Evolutionary conservation across 192 early-diverging fungal genomes (phyloP).

Genomic region (Chytriomyces sp.): DNA sequence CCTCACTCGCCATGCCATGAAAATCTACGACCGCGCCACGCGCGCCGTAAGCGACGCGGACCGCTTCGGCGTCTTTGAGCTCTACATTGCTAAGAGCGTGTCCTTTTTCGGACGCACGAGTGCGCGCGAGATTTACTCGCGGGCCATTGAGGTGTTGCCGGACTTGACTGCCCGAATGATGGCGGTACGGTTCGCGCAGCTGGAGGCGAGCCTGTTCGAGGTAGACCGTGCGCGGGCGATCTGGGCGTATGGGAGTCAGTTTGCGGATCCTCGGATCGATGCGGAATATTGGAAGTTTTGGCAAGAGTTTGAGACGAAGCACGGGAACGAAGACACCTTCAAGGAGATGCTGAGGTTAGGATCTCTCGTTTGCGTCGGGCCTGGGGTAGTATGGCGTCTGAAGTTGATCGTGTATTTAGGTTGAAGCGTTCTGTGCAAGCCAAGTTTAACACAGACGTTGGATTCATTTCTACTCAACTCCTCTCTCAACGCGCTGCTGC

Average conservation of each 20-base stretch:
- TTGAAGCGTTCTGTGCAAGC: constrained; percentile 89
- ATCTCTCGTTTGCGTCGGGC: not conserved
- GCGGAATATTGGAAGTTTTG: constrained; percentile 84
- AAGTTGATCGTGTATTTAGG: constrained; percentile 30
- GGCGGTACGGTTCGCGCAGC: constrained; percentile 77
- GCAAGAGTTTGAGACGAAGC: constrained; percentile 96
- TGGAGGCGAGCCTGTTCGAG: constrained; percentile 91
- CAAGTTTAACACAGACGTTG: constrained; percentile 78
- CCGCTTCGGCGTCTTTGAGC: constrained; percentile 78
- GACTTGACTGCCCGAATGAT: constrained; percentile 79
- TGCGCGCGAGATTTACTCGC: constrained; percentile 88
- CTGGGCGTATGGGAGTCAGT: constrained; percentile 81
- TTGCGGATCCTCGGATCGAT: constrained; percentile 81
- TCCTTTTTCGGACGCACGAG: constrained; percentile 84
- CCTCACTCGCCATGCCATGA: constrained; percentile 86
- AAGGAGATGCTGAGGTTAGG: constrained; percentile 89
- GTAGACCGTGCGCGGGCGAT: constrained; percentile 92
- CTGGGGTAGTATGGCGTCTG: not conserved
- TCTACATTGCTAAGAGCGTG: constrained; percentile 88
- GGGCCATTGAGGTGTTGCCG: constrained; percentile 84
- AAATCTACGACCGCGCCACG: constrained; percentile 91
- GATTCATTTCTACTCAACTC: constrained; percentile 62
- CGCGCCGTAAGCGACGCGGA: constrained; percentile 74
- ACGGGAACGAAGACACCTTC: constrained; percentile 98
- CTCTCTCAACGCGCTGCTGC: constrained; percentile 43